phyloP scores from a whole-genome alignment of 768 basidiomycete genomes.

The Boletus rubescentipes region DNA sequence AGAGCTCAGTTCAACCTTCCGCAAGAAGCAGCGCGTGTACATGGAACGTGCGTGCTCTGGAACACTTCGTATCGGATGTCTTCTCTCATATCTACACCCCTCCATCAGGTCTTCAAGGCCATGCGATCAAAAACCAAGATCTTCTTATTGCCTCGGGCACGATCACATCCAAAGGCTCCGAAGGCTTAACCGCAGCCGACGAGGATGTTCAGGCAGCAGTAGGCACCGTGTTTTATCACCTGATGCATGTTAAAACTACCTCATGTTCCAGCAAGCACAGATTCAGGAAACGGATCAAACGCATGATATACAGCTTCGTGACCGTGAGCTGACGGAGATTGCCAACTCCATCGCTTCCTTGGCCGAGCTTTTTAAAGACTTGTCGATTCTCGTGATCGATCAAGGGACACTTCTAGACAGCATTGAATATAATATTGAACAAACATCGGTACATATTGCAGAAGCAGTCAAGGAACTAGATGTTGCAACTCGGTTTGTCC shows the following conservation, averaged over 20 bases:
- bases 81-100: slow-evolving; percentile 16
- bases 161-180: slow-evolving; percentile 77
- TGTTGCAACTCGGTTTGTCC: slow-evolving; percentile 72
- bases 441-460: slow-evolving; percentile 76
- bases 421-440: slow-evolving; percentile 96
- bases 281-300: slow-evolving; percentile 38
- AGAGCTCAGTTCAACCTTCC: slow-evolving; percentile 85
- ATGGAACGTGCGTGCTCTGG: slow-evolving; percentile 81
- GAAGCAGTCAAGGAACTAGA: slow-evolving; percentile 85
- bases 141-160: slow-evolving; percentile 87
- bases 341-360: slow-evolving; percentile 88
- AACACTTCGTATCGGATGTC: slow-evolving; percentile 4
- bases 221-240: slow-evolving; percentile 35
- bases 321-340: slow-evolving; percentile 81
- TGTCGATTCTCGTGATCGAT: slow-evolving; percentile 91
- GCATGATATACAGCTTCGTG: slow-evolving; percentile 46
- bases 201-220: slow-evolving; percentile 90
- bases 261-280: slow-evolving; percentile 31
- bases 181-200: slow-evolving; percentile 80
- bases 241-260: slow-evolving; percentile 11
- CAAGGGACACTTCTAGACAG: slow-evolving; percentile 97
- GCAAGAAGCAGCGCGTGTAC: slow-evolving; percentile 97
- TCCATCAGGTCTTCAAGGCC: slow-evolving; percentile 83
- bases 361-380: slow-evolving; percentile 95
- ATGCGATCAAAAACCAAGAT: slow-evolving; percentile 97